Evolutionary conservation across 805 yeast species (phyloP).

Genomic region (Monosporozyma aquatica): DNA sequence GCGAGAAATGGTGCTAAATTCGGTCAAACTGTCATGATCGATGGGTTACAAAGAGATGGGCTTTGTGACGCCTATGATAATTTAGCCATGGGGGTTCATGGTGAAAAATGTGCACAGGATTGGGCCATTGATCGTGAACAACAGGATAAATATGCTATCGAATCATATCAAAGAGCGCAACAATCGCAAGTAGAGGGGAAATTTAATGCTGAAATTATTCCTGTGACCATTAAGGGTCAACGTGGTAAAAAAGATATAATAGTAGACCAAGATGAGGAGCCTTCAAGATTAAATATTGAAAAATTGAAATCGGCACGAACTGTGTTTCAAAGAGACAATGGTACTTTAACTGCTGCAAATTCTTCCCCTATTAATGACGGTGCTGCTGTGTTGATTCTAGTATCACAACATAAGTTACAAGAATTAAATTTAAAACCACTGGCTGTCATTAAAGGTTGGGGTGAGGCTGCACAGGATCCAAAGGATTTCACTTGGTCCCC

Average conservation of each 20-base stretch:
- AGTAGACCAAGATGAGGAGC: conserved; percentile 77
- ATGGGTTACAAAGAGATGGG: conserved; percentile 90
- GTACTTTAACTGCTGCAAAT: conserved; percentile 95
- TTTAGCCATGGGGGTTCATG: conserved; percentile 91
- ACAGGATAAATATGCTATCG: conserved; percentile 83
- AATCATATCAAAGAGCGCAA: conserved; percentile 79
- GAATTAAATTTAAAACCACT: conserved; percentile 84
- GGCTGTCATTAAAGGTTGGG: conserved; percentile 89
- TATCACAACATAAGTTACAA: conserved; percentile 72
- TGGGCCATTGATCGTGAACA: conserved; percentile 68
- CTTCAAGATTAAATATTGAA: conserved; percentile 62
- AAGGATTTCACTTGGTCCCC: conserved; percentile 96
- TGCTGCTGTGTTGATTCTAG: conserved; percentile 88
- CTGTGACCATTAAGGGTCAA: conserved; percentile 78
- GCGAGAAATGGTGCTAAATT: conserved; percentile 86
- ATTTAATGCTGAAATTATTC: conserved; percentile 73
- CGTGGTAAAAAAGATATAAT: conserved; percentile 82
- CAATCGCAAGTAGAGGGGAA: conserved; percentile 73
- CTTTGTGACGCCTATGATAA: conserved; percentile 84
- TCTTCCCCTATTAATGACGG: conserved; percentile 97
- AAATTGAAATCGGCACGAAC: conserved; percentile 80
- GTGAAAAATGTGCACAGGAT: conserved; percentile 91
- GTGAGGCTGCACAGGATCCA: conserved; percentile 96
- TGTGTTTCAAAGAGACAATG: conserved; percentile 87
- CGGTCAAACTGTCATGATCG: conserved; percentile 73